Evolutionary conservation across 179 eudicot species (phyloP), one percentile per base, ranked within the genome.

Genomic region (Drosera spatulata): DNA sequence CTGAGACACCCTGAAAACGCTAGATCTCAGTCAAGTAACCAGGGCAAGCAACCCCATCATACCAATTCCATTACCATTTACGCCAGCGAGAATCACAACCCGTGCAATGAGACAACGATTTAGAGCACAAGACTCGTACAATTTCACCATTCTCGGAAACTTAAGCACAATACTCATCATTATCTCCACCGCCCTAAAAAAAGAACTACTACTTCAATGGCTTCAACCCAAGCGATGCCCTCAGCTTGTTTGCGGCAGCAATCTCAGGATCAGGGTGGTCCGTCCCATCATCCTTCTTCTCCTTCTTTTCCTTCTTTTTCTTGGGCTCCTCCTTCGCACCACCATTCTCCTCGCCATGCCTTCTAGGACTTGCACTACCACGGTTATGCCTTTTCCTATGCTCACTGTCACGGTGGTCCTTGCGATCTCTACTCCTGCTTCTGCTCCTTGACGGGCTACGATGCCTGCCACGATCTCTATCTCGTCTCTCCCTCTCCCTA

Each of bases 391-490:
- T 74, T 75, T 68, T 84, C 12, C 84, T 87, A 54, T 79, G 75
- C 40, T 79, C 88, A 15, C 77, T 82, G 52, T 80, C 93, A 61
- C 79, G 33, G 33, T 22, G 85, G 58, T 88, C 96, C 57, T 77
- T 83, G 56, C 86, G 87, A 15, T 91, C 96, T 59, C 78, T 70
- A 45, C 95, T 86, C 77, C 99, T 71, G 61, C 99, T 93, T 50
- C 86, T 76, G 80, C 98, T 91, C 75, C 91, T 85, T 7, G 97
- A 87, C 63, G 56, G 82, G 68, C 97, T 87, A 68, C 85, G 78
- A 53, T 88, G 82, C 74, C 95, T 77, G 50, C 73, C 85, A 37
- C 88, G 80, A 56, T 82, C 87, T 70, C 85, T 80, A 43, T 82
- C 87, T 67, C 85, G 81, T 64, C 96, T 84, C 48, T 86, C 96